Evolutionary conservation across 169 alveolate species (phyloP).

Genomic region (Plasmodium adleri): DNA sequence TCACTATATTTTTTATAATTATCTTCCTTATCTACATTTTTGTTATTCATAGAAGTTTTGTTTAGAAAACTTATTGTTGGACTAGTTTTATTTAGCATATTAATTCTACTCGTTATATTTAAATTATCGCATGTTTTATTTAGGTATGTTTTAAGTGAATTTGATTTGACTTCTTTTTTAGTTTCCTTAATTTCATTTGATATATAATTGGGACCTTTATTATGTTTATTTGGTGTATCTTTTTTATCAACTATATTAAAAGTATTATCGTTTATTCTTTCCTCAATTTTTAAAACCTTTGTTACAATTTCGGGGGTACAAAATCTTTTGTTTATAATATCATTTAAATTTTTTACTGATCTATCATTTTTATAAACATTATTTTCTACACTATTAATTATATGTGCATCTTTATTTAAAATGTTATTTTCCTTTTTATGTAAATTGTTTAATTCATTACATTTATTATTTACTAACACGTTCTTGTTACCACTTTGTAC

Average conservation of each 20-base stretch:
- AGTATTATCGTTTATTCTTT: neutral
- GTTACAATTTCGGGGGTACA: neutral
- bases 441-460: too few species aligned
- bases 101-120: conserved; percentile 3
- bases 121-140: conserved; percentile 17
- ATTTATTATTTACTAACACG: too few species aligned
- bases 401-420: neutral
- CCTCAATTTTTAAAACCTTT: neutral
- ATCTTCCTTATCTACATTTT: neutral
- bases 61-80: conserved; percentile 17
- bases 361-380: neutral
- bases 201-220: neutral
- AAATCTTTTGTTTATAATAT: neutral
- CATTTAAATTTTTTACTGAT: neutral
- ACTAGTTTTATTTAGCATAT: conserved; percentile 4
- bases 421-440: neutral
- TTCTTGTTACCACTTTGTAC: too few species aligned
- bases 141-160: neutral
- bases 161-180: neutral
- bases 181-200: neutral
- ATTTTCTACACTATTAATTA: neutral
- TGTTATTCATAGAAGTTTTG: conserved; percentile 4
- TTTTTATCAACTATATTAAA: conserved; percentile 2
- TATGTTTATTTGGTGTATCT: neutral
- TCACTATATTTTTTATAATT: neutral